These are phyloP conservation scores for Apiospora saccharicola DNA, from an alignment of 2,329 filamentous ascomycete genomes.

Conservation along the genomic window DNA sequence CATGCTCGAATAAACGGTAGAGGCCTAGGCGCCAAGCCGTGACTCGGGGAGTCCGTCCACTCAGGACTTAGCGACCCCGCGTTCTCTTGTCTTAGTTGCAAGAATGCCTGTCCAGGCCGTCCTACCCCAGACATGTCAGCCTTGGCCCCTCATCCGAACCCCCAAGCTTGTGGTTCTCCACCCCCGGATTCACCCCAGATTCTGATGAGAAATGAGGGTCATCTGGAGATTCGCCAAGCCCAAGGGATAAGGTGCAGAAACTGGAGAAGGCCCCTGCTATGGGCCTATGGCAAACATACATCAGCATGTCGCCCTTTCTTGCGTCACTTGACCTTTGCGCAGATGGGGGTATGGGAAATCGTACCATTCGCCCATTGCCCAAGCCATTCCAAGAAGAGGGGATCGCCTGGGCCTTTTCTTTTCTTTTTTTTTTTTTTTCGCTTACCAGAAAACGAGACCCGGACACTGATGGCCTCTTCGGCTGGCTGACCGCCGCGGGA, in stretches of 20 bases:
- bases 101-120: background rate
- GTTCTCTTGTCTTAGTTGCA: constrained; percentile 6
- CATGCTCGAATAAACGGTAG: background rate
- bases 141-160: background rate
- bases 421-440: background rate
- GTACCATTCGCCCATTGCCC: constrained; percentile 8
- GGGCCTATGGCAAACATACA: background rate
- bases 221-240: constrained; percentile 5
- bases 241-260: background rate
- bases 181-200: constrained; percentile 5
- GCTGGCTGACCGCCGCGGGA: background rate
- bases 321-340: background rate
- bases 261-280: background rate
- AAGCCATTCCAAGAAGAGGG: constrained; percentile 20
- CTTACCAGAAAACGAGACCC: background rate
- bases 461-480: background rate
- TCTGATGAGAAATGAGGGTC: background rate
- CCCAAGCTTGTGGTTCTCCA: background rate
- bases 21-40: constrained; percentile 5
- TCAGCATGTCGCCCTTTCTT: background rate
- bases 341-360: background rate
- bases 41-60: background rate
- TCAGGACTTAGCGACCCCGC: constrained; percentile 4
- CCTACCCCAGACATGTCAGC: background rate
- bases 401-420: constrained; percentile 6